Percentiles rank a stretch among this genome's conserved stretches.
Evolutionary conservation across 2,329 filamentous ascomycete genomes (phyloP).

Genomic region (Coleophoma eucalyptorum): DNA sequence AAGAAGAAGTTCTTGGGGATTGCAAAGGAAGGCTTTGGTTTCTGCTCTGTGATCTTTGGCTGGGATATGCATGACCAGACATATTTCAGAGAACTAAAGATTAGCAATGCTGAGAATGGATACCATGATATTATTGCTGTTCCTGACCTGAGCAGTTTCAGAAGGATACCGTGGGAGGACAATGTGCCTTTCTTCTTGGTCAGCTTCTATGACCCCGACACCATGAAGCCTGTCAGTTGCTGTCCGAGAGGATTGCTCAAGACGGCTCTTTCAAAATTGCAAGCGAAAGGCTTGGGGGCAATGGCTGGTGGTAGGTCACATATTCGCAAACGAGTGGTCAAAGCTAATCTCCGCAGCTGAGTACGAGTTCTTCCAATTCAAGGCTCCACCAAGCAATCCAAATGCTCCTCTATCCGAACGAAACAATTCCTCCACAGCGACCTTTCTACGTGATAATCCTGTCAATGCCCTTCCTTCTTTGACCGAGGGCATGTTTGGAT

Average conservation of each 20-base stretch:
- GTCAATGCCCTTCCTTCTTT: conserved; percentile 71
- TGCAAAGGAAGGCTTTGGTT: conserved; percentile 78
- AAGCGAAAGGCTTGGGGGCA: conserved; percentile 67
- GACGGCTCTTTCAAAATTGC: conserved; percentile 63
- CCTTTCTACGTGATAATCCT: conserved; percentile 70
- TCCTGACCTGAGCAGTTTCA: conserved; percentile 72
- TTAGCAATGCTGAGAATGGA: conserved; percentile 88
- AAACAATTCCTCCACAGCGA: conserved; percentile 66
- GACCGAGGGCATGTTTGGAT: conserved; percentile 95
- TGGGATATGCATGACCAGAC: conserved; percentile 98
- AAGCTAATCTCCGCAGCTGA: conserved; percentile 55
- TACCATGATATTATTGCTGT: conserved; percentile 83
- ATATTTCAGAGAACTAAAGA: conserved; percentile 78
- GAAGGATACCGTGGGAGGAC: conserved; percentile 88
- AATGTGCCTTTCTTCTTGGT: conserved; percentile 83
- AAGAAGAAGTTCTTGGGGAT: conserved; percentile 91
- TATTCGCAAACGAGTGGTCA: neutral
- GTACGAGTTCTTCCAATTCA: conserved; percentile 94
- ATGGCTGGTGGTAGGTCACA: conserved; percentile 79
- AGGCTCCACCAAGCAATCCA: conserved; percentile 50
- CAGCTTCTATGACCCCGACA: conserved; percentile 80
- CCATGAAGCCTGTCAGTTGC: conserved; percentile 64
- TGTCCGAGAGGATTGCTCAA: conserved; percentile 77
- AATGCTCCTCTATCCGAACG: conserved; percentile 44
- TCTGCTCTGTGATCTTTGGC: conserved; percentile 91